Percentiles rank a stretch among this genome's conserved stretches.
These are phyloP conservation scores for Soucietia sequanensis DNA, from an alignment of 805 yeast species.

Conservation along the genomic window DNA sequence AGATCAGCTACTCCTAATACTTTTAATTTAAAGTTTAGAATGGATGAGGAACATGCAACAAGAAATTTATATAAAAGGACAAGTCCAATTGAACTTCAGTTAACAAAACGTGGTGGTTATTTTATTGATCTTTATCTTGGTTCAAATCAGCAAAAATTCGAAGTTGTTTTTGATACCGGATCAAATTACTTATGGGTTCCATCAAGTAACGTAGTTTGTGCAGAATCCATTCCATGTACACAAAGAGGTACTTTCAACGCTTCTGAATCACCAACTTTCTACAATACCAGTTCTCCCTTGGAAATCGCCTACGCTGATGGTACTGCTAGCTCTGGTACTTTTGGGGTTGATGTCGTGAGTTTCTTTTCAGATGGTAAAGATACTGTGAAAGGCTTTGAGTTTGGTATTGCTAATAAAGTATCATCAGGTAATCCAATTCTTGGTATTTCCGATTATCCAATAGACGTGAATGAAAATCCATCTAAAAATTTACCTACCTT, in stretches of 20 bases:
- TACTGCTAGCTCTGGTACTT: conserved; percentile 39
- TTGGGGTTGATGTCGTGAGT: conserved; percentile 37
- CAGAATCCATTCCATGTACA: conserved; percentile 6
- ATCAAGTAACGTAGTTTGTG: not conserved
- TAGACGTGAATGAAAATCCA: conserved; percentile 3
- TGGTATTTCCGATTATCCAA: conserved; percentile 15
- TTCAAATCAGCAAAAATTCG: conserved; percentile 14
- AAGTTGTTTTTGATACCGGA: conserved; percentile 23
- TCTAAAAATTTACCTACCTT: conserved; percentile 47
- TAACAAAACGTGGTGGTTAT: too few relatives aligned
- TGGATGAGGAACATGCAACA: too few relatives aligned
- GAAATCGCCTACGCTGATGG: conserved; percentile 36
- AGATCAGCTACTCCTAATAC: too few relatives aligned
- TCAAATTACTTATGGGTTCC: conserved; percentile 25
- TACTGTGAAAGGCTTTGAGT: conserved; percentile 4
- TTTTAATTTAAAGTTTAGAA: too few relatives aligned
- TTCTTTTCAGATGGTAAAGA: conserved; percentile 3
- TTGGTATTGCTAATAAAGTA: conserved; percentile 11
- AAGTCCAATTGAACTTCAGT: too few relatives aligned
- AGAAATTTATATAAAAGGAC: too few relatives aligned
- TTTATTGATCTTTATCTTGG: conserved; percentile 7
- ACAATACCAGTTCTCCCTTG: conserved; percentile 15
- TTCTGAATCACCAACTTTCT: conserved; percentile 29
- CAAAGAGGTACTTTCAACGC: conserved; percentile 39
- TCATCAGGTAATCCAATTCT: conserved; percentile 12